phyloP scores from a whole-genome alignment of 2,329 filamentous ascomycete genomes.

The Beauveria scarabaeidicola region DNA sequence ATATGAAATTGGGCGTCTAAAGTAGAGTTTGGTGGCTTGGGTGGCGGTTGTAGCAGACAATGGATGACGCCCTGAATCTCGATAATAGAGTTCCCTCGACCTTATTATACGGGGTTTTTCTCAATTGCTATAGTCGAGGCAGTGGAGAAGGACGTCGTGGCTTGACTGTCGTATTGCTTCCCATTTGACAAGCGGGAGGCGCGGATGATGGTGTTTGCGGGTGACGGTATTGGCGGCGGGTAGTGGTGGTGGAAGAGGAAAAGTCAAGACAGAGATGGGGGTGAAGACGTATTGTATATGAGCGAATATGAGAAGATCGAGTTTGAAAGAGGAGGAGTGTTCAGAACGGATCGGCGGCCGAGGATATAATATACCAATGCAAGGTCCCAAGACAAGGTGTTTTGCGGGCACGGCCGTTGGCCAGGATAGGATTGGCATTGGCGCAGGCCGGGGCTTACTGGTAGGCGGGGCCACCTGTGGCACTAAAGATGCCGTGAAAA shows the following conservation, averaged over 20 bases:
- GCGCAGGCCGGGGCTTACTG: constrained; percentile 8
- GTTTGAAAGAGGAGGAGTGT: neutral
- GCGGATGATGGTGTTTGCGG: neutral
- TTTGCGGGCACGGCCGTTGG: constrained; percentile 10
- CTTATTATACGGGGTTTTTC: neutral
- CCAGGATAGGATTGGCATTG: constrained; percentile 5
- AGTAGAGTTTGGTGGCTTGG: too few species aligned
- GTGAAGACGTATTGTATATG: too few species aligned
- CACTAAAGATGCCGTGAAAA: constrained; percentile 13
- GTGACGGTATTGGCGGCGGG: neutral
- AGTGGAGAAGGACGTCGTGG: neutral
- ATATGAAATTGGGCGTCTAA: too few species aligned
- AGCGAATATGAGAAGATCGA: neutral
- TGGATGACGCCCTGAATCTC: neutral
- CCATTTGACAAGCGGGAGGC: neutral
- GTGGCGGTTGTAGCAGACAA: too few species aligned
- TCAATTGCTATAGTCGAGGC: constrained; percentile 1
- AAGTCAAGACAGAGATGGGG: neutral
- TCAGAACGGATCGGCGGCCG: neutral
- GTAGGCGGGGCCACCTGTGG: constrained; percentile 3
- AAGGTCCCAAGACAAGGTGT: constrained; percentile 7
- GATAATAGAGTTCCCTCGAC: neutral
- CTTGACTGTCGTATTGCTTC: neutral
- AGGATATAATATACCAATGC: constrained; percentile 12
- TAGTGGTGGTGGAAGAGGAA: neutral